Conservation (phyloP, 495 filamentous ascomycete genomes). For the Mycothermus thermophilus region DNA sequence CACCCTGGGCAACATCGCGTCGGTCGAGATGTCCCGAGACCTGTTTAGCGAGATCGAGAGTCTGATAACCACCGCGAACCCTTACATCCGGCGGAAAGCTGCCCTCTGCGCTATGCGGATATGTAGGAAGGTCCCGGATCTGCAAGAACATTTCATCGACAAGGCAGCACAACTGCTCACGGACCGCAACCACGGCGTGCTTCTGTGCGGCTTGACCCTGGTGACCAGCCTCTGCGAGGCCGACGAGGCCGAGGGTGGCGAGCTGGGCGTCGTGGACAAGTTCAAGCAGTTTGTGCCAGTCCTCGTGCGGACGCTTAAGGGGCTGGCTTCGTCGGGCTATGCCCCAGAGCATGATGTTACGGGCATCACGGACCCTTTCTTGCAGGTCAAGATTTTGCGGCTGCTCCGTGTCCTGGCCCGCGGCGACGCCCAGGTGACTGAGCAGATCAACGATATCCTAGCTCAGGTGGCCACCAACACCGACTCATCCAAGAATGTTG, state of each 20-base stretch:
- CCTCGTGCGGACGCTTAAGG: slow-evolving; percentile 83
- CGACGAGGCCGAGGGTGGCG: slow-evolving; percentile 76
- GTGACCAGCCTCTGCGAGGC: slow-evolving; percentile 88
- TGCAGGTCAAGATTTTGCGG: slow-evolving; percentile 89
- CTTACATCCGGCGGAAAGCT: slow-evolving; percentile 92
- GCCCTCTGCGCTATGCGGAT: slow-evolving; percentile 99
- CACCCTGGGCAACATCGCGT: slow-evolving; percentile 93
- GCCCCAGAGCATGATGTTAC: slow-evolving; percentile 96
- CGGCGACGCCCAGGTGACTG: slow-evolving; percentile 78
- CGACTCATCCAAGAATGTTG: slow-evolving; percentile 95
- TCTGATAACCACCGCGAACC: slow-evolving; percentile 81
- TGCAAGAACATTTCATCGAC: slow-evolving; percentile 93
- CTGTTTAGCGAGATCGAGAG: slow-evolving; percentile 88
- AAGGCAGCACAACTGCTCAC: slow-evolving; percentile 80
- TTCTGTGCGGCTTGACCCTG: slow-evolving; percentile 82
- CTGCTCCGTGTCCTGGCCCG: slow-evolving; percentile 73
- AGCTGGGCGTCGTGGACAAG: slow-evolving; percentile 73
- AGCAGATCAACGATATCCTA: slow-evolving; percentile 96
- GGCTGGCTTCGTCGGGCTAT: slow-evolving; percentile 85
- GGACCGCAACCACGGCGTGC: slow-evolving; percentile 85
- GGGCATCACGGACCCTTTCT: slow-evolving; percentile 95
- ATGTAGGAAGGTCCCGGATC: slow-evolving; percentile 91
- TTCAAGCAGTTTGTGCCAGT: slow-evolving; percentile 68
- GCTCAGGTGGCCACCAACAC: slow-evolving; percentile 98
- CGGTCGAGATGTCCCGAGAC: slow-evolving; percentile 96